Conservation (phyloP, 352 stramenopile species). For the Hyaloperonospora brassicae region DNA sequence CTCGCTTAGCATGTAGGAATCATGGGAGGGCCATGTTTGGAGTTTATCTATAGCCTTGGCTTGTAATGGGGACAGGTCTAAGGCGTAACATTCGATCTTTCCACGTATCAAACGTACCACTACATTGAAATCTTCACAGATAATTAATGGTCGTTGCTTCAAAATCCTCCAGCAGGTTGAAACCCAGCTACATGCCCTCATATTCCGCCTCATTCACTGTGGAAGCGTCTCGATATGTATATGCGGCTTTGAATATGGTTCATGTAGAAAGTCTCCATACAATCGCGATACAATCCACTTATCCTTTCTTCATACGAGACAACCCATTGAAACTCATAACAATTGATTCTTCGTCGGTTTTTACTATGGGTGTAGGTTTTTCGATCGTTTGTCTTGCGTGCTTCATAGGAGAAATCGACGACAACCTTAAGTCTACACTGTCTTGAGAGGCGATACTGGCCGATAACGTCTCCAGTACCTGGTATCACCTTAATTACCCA, state of each 20-base stretch:
- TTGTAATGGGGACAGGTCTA: too few species aligned
- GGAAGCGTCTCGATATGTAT: neutral
- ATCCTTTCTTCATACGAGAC: neutral
- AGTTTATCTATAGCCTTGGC: too few species aligned
- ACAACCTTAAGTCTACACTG: neutral
- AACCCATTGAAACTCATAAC: too few species aligned
- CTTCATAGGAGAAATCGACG: too few species aligned
- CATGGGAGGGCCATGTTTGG: too few species aligned
- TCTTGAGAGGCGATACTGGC: slow-evolving; percentile 1
- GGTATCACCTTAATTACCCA: neutral
- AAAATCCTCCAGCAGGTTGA: neutral
- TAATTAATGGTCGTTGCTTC: neutral
- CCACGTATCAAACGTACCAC: too few species aligned
- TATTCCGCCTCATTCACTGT: too few species aligned
- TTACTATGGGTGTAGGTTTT: neutral
- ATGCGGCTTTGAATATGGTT: neutral
- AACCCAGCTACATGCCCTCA: neutral
- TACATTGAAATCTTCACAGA: neutral
- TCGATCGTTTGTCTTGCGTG: too few species aligned
- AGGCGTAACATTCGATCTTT: too few species aligned
- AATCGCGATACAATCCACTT: slow-evolving; percentile 8
- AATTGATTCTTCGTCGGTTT: too few species aligned
- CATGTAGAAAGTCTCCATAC: slow-evolving; percentile 14
- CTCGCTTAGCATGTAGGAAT: too few species aligned
- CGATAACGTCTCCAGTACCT: neutral